Conservation (phyloP, 768 basidiomycete genomes). For the Tubosaeta sp. region DNA sequence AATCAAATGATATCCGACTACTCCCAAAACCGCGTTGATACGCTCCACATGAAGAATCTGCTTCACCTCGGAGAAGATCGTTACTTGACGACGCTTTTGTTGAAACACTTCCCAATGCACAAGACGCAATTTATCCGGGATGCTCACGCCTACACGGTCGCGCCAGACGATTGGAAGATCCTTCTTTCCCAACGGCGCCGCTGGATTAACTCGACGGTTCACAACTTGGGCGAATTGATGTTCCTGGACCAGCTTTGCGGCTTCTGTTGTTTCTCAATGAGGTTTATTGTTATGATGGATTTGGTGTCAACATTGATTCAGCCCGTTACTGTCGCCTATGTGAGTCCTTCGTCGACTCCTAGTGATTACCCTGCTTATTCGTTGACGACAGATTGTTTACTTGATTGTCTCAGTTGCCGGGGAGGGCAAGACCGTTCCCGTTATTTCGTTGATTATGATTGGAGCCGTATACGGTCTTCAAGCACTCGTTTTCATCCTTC, state of each 20-base stretch:
- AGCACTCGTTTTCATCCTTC: conserved; percentile 84
- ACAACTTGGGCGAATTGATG: conserved; percentile 91
- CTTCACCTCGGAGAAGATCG: conserved; percentile 99
- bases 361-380: conserved; percentile 6
- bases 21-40: conserved; percentile 94
- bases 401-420: conserved; percentile 77
- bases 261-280: conserved; percentile 99
- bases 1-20: conserved; percentile 91
- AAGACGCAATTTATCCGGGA: conserved; percentile 96
- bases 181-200: conserved; percentile 94
- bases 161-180: conserved; percentile 93
- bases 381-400: conserved; percentile 63
- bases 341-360: conserved; percentile 38
- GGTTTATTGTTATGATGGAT: conserved; percentile 97
- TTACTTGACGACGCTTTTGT: conserved; percentile 90
- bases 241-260: conserved; percentile 90
- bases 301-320: conserved; percentile 81
- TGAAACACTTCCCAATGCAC: conserved; percentile 92
- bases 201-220: conserved; percentile 99
- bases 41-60: conserved; percentile 97
- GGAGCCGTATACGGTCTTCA: conserved; percentile 93
- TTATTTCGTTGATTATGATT: conserved; percentile 86
- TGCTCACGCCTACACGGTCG: conserved; percentile 91
- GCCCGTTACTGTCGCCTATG: conserved; percentile 86
- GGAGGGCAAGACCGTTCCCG: conserved; percentile 64